These are phyloP conservation scores for Porphyrellus cyaneotinctus DNA, from an alignment of 768 basidiomycete species.

Conservation along the genomic window DNA sequence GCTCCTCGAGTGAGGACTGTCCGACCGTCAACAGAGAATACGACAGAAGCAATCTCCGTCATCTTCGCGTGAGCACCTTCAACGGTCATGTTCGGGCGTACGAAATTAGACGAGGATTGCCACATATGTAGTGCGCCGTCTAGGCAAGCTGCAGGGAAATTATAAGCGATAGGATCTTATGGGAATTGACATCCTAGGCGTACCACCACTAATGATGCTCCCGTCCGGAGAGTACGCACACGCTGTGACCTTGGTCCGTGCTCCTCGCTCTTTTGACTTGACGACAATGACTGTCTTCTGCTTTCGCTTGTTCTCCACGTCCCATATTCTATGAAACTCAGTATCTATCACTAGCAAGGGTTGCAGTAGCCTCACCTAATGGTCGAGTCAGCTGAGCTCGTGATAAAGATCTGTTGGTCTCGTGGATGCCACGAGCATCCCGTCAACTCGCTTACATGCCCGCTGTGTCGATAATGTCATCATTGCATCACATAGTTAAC, in stretches of 20 bases:
- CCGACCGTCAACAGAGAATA: conserved; percentile 84
- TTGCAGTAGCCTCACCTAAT: conserved; percentile 58
- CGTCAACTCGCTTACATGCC: conserved; percentile 90
- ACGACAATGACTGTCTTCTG: conserved; percentile 96
- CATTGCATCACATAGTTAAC: conserved; percentile 1
- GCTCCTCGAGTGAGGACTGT: conserved; percentile 87
- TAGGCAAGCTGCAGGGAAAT: conserved; percentile 57
- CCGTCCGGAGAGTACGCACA: conserved; percentile 90
- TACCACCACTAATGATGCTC: conserved; percentile 85
- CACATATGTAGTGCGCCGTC: conserved; percentile 95
- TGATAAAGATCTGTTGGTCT: conserved; percentile 80
- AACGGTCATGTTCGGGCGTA: conserved; percentile 79
- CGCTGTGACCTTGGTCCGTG: conserved; percentile 84
- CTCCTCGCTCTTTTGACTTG: conserved; percentile 92
- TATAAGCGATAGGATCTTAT: not conserved
- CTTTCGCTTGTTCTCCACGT: conserved; percentile 86
- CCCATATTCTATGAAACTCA: conserved; percentile 73
- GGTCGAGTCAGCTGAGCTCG: conserved; percentile 92
- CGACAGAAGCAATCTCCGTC: conserved; percentile 81
- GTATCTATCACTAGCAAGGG: not conserved
- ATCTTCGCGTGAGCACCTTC: conserved; percentile 87
- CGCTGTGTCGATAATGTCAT: conserved; percentile 45
- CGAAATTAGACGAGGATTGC: conserved; percentile 90
- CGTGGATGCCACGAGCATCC: conserved; percentile 93
- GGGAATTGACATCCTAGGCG: conserved; percentile 23